Conservation (phyloP, 495 filamentous ascomycete genomes). For the Xylaria telfairii region DNA sequence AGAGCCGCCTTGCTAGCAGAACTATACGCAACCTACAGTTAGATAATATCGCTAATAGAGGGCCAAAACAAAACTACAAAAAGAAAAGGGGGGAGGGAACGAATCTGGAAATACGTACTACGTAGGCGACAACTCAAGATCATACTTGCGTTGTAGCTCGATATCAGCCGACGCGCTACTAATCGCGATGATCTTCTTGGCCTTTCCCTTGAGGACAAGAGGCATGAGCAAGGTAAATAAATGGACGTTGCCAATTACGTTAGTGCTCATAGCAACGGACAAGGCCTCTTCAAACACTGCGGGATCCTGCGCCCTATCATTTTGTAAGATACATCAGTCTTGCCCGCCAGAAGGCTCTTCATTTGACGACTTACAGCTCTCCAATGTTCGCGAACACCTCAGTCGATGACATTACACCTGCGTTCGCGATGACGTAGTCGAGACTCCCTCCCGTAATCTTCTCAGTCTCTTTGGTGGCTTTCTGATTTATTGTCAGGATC, state of each 20-base stretch:
- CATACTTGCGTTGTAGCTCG: constrained; percentile 33
- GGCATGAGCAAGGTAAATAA: constrained; percentile 57
- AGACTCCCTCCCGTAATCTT: constrained; percentile 49
- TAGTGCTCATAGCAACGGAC: constrained; percentile 44
- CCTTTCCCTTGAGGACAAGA: constrained; percentile 50
- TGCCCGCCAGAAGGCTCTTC: background rate
- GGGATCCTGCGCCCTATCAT: constrained; percentile 22
- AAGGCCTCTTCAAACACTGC: constrained; percentile 39
- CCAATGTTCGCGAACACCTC: constrained; percentile 25
- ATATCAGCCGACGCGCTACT: constrained; percentile 50
- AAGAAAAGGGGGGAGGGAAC: background rate
- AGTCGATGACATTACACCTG: constrained; percentile 33
- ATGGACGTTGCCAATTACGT: constrained; percentile 56
- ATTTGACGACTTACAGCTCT: constrained; percentile 30
- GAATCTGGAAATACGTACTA: background rate
- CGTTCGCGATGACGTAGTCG: constrained; percentile 63
- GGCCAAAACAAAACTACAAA: background rate
- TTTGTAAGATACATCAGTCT: background rate
- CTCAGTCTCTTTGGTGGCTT: constrained; percentile 39
- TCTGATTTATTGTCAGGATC: background rate
- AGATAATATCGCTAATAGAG: background rate
- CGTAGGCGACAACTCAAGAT: constrained; percentile 26
- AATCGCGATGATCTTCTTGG: constrained; percentile 60
- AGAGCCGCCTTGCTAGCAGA: constrained; percentile 50
- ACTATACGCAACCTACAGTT: constrained; percentile 28